phyloP scores from a whole-genome alignment of 2,329 filamentous ascomycete genomes.

The Pseudogymnoascus sp. region DNA sequence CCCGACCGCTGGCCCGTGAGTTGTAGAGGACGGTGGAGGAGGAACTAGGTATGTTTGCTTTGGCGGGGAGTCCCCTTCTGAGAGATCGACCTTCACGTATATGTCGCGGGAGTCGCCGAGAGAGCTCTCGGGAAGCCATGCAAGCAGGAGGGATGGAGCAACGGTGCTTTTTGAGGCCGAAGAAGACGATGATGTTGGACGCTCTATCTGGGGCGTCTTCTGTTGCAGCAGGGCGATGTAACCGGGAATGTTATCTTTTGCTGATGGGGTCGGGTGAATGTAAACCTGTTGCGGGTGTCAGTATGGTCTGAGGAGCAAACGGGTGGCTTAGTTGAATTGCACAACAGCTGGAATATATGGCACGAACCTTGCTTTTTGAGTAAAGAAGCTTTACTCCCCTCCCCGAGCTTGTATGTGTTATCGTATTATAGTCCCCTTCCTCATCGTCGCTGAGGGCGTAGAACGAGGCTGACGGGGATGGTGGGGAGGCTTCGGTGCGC shows the following conservation, averaged over 20 bases:
- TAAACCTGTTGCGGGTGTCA: slow-evolving; percentile 60
- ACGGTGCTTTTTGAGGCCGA: slow-evolving; percentile 40
- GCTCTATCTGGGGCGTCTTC: slow-evolving; percentile 46
- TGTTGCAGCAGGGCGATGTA: slow-evolving; percentile 93
- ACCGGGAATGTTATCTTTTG: slow-evolving; percentile 92
- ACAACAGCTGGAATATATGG: slow-evolving; percentile 32
- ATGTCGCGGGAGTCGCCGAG: slow-evolving; percentile 79
- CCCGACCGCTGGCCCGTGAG: slow-evolving; percentile 61
- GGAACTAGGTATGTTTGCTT: slow-evolving; percentile 86
- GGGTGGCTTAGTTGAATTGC: neutral
- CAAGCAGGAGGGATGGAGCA: slow-evolving; percentile 72
- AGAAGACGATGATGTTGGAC: slow-evolving; percentile 25
- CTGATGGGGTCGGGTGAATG: slow-evolving; percentile 84
- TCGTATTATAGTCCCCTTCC: slow-evolving; percentile 90
- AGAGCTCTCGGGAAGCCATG: slow-evolving; percentile 86
- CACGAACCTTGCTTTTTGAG: slow-evolving; percentile 81
- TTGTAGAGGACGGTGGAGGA: slow-evolving; percentile 77
- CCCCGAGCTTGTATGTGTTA: slow-evolving; percentile 69
- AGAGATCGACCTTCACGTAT: slow-evolving; percentile 92
- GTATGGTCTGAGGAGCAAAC: slow-evolving; percentile 17
- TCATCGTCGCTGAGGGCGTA: slow-evolving; percentile 96
- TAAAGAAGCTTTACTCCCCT: slow-evolving; percentile 88
- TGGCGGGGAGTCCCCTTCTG: slow-evolving; percentile 71
- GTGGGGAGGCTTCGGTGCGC: slow-evolving; percentile 27
- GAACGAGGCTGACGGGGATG: slow-evolving; percentile 79